A percentile compares a stretch with the other conserved stretches of the same genome.
phyloP scores from a whole-genome alignment of 2,329 filamentous ascomycete species.

The Lecanicillium sp. region DNA sequence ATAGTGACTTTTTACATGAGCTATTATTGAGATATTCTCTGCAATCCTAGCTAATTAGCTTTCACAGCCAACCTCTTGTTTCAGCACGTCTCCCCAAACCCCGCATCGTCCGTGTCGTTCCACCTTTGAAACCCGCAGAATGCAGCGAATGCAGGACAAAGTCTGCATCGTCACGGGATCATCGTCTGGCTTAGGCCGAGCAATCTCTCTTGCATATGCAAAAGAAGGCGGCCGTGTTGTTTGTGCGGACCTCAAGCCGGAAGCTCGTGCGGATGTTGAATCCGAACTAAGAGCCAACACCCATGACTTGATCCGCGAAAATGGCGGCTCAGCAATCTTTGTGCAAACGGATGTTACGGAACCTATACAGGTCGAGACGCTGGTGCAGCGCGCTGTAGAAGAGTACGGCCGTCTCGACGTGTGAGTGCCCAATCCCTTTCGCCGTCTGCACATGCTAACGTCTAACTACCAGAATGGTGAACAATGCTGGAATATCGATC shows the following conservation, averaged over 20 bases:
- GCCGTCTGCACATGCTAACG: too few relatives aligned
- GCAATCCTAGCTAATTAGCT: too few relatives aligned
- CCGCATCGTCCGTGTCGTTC: background rate
- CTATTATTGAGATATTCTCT: too few relatives aligned
- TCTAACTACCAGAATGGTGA: slow-evolving; percentile 27
- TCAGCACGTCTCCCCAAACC: background rate
- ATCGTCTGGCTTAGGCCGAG: slow-evolving; percentile 36
- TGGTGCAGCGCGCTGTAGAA: slow-evolving; percentile 26
- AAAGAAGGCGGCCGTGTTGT: slow-evolving; percentile 32
- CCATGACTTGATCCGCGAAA: slow-evolving; percentile 26
- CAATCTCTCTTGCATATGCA: slow-evolving; percentile 33
- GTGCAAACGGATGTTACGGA: slow-evolving; percentile 33
- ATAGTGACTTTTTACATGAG: too few relatives aligned
- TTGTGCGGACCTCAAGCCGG: slow-evolving; percentile 29
- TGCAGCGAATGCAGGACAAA: slow-evolving; percentile 4
- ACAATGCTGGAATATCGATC: slow-evolving; percentile 35
- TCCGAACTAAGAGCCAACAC: slow-evolving; percentile 21
- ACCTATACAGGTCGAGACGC: slow-evolving; percentile 22
- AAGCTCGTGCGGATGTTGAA: slow-evolving; percentile 16
- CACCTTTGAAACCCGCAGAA: too few relatives aligned
- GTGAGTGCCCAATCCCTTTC: slow-evolving; percentile 17
- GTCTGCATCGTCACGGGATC: slow-evolving; percentile 33
- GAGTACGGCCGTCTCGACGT: slow-evolving; percentile 33
- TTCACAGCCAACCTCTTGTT: too few relatives aligned
- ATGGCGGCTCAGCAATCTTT: slow-evolving; percentile 30